Base-by-base conservation (phyloP, 2,329 filamentous ascomycete genomes). In the Ceratocystis smalleyi region DNA sequence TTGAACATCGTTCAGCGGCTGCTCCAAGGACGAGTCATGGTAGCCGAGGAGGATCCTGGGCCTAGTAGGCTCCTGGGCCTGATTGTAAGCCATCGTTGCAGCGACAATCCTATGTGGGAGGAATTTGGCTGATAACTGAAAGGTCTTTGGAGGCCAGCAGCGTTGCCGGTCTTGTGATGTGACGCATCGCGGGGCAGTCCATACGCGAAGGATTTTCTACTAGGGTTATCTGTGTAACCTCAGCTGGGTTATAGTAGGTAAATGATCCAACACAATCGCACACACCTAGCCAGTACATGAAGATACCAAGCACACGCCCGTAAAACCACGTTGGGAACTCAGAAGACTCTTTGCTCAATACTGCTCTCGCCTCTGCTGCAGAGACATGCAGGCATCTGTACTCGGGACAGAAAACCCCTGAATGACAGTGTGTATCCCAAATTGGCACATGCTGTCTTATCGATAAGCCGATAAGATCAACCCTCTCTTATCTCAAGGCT, bases 1-100 rank as follows among this genome's bases (percentile, higher is more conserved):
- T 71, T 88, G 79, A 68, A 82, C 74, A 61, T 86, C 80, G 22
- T 81, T 81, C 65, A 89, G 79, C 65, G 84, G 81, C 68, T 81
- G 75, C 32, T 77, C 74, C 66, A 87, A 78, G 62, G 77, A 77
- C 5, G 85, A 84, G 71, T 90, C 86, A 74, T 91, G 88, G 68
- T 90, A 85, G 65, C 87, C 85, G 86, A 69, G 57, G 24, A 61
- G 43, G 27, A 66, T 61, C 15, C 49, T 64, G 8, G 65, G 65
- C 47, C 55, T 40, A 3, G 30, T 19, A 30, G 62, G 32, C 27
- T 59, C 62, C 47, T 62, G 59, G 8, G 63, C 22, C 5, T 55
- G n/a, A 10, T 64, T 49, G 22, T 66, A 66, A 17, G 27, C 54
- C 54, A 57, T 57, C 1, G n/a, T 8, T 30, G n/a, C 6, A 32